phyloP scores from a whole-genome alignment of 2,329 filamentous ascomycete species.

The Fusarium newnesense region DNA sequence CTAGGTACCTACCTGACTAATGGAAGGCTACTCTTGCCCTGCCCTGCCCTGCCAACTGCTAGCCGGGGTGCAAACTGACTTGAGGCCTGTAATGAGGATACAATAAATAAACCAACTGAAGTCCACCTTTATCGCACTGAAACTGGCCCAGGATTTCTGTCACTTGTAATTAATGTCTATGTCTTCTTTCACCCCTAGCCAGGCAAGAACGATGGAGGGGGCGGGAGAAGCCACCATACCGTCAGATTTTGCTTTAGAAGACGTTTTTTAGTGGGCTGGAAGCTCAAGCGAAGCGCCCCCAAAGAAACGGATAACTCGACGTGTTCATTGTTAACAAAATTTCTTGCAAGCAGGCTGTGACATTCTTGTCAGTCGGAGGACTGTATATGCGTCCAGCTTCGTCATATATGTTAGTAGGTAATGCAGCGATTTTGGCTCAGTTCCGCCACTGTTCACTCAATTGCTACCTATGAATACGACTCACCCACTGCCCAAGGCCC shows the following conservation, averaged over 20 bases:
- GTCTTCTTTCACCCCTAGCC: neutral
- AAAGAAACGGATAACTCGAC: neutral
- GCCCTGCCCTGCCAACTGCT: constrained; percentile 11
- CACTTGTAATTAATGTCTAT: neutral
- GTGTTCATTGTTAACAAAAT: neutral
- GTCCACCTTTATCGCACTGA: too few species aligned
- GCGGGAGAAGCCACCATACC: constrained; percentile 12
- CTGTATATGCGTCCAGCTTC: constrained; percentile 29
- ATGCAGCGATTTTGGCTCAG: neutral
- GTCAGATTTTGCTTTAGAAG: neutral
- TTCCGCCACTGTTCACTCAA: neutral
- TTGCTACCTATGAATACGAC: neutral
- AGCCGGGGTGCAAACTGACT: neutral
- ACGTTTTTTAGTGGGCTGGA: constrained; percentile 8
- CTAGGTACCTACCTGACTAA: neutral
- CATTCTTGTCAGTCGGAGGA: constrained; percentile 18
- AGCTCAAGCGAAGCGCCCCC: neutral
- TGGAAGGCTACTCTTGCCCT: neutral
- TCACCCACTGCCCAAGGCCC: neutral
- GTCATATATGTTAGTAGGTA: constrained; percentile 11
- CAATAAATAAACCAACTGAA: neutral
- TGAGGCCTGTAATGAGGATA: neutral
- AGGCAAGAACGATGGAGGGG: constrained; percentile 13
- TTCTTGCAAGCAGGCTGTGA: constrained; percentile 24
- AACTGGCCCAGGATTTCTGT: neutral